Conservation (phyloP, 2,329 filamentous ascomycete species). For the Phialemoniopsis sp. region DNA sequence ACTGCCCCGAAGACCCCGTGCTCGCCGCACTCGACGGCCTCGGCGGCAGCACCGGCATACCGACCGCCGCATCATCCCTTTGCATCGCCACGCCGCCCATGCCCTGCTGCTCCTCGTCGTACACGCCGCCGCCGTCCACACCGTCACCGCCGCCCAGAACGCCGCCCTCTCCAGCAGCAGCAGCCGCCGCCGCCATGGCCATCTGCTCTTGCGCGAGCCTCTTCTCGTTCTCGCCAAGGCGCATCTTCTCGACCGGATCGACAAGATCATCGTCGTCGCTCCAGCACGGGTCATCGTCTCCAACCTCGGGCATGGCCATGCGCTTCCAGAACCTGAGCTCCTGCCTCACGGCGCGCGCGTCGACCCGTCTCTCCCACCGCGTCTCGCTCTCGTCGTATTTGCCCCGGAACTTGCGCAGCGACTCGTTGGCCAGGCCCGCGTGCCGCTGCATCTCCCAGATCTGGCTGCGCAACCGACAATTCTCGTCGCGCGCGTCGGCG, state of each 20-base stretch:
- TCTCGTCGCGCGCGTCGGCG: constrained; percentile 61
- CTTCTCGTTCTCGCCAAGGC: constrained; percentile 44
- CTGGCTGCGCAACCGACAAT: constrained; percentile 57
- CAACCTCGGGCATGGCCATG: constrained; percentile 57
- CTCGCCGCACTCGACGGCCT: constrained; percentile 34
- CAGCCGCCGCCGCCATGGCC: constrained; percentile 13
- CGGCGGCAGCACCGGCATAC: constrained; percentile 29
- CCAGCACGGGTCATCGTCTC: constrained; percentile 57
- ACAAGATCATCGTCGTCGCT: constrained; percentile 63
- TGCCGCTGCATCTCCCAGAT: constrained; percentile 64
- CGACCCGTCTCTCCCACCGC: constrained; percentile 48
- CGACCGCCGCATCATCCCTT: constrained; percentile 22
- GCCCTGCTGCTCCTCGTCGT: constrained; percentile 13
- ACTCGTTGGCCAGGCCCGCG: constrained; percentile 53
- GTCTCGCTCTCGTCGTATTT: constrained; percentile 52
- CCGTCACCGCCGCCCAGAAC: constrained; percentile 16
- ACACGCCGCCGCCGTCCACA: constrained; percentile 9
- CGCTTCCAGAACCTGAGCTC: constrained; percentile 64
- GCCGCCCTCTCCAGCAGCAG: constrained; percentile 16
- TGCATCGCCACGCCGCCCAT: constrained; percentile 40
- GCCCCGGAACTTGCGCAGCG: constrained; percentile 51
- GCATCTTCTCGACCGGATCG: constrained; percentile 55
- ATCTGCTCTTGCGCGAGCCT: constrained; percentile 35
- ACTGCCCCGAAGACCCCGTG: constrained; percentile 27
- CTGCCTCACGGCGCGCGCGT: constrained; percentile 48